Evolutionary conservation across 2,329 filamentous ascomycete genomes (phyloP).

Genomic region (Paraphaeosphaeria sporulosa): DNA sequence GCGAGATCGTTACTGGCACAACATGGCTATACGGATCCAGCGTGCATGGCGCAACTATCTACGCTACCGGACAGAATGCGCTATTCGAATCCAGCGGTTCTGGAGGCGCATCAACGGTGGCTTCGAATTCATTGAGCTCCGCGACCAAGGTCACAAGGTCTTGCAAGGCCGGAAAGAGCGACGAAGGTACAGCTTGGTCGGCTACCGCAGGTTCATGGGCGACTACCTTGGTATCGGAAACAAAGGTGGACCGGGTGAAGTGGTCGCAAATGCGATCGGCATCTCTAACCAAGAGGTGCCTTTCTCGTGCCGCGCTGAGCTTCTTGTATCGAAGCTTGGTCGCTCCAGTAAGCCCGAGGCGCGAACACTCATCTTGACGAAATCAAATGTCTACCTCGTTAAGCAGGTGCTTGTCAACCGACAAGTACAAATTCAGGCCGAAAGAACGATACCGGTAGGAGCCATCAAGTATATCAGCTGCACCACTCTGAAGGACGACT

Average conservation of each 20-base stretch:
- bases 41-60: conserved; percentile 97
- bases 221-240: conserved; percentile 94
- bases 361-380: conserved; percentile 83
- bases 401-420: conserved; percentile 83
- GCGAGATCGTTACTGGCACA: conserved; percentile 98
- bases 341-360: conserved; percentile 93
- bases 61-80: conserved; percentile 89
- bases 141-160: conserved; percentile 85
- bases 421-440: conserved; percentile 80
- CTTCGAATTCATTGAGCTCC: conserved; percentile 84
- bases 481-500: conserved; percentile 88
- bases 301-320: conserved; percentile 91
- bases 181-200: conserved; percentile 86
- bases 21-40: conserved; percentile 98
- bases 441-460: conserved; percentile 82
- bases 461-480: conserved; percentile 87
- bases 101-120: conserved; percentile 94
- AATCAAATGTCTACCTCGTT: conserved; percentile 86
- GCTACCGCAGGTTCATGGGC: conserved; percentile 89
- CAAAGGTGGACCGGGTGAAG: conserved; percentile 77
- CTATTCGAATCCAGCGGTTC: conserved; percentile 91
- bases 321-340: conserved; percentile 93
- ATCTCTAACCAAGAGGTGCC: conserved; percentile 78
- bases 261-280: conserved; percentile 77
- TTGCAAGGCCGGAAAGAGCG: conserved; percentile 89